A percentile compares a stretch with the other conserved stretches of the same genome.
Conservation (phyloP, 164 flowering plant species). For the Macadamia integrifolia region DNA sequence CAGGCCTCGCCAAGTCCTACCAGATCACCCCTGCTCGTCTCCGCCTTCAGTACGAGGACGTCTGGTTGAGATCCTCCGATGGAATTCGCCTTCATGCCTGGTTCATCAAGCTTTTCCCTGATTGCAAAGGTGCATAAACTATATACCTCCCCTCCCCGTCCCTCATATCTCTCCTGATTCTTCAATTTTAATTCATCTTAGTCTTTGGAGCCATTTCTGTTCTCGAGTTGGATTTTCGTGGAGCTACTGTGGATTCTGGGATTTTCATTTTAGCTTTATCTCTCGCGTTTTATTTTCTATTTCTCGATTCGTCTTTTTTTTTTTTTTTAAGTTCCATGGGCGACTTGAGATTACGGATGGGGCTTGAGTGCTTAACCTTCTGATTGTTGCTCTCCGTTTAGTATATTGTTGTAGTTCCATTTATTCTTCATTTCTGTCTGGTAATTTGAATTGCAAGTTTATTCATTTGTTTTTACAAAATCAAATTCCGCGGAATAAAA, state of each 20-base stretch:
- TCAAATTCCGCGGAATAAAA: no score
- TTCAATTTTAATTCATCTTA: no score
- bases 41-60: constrained; percentile 79
- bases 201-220: no score
- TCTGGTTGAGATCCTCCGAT: constrained; percentile 88
- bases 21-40: constrained; percentile 80
- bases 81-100: constrained; percentile 94
- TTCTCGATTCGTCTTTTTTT: not conserved
- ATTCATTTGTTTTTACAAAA: no score
- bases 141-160: not conserved
- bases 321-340: no score
- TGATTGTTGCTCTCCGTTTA: not conserved
- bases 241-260: not conserved
- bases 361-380: no score
- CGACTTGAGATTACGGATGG: no score
- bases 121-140: constrained; percentile 53
- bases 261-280: not conserved
- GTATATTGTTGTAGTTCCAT: no score
- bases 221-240: not conserved
- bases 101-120: constrained; percentile 95
- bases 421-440: no score
- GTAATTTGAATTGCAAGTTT: no score
- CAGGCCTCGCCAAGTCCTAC: constrained; percentile 86
- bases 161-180: not conserved
- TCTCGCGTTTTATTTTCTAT: not conserved